Conservation (phyloP, 768 basidiomycete genomes). For the Serendipita sp. region DNA sequence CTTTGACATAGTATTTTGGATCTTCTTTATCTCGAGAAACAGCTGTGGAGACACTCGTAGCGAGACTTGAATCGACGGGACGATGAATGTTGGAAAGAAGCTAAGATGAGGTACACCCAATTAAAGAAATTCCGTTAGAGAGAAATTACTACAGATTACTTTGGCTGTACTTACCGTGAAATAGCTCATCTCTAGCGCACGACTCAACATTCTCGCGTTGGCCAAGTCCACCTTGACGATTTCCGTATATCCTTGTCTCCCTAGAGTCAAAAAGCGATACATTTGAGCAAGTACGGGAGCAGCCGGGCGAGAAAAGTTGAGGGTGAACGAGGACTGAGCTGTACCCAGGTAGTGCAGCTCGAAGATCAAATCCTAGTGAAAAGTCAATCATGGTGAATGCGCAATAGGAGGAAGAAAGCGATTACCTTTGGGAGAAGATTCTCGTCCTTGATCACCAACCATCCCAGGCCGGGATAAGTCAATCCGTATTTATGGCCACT, state of each 20-base stretch:
- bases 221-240: slow-evolving; percentile 32
- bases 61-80: slow-evolving; percentile 16
- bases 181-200: slow-evolving; percentile 41
- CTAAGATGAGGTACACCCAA: background rate
- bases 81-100: slow-evolving; percentile 37
- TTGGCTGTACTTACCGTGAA: slow-evolving; percentile 22
- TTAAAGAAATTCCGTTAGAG: background rate
- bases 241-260: slow-evolving; percentile 25
- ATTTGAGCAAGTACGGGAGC: slow-evolving; percentile 40
- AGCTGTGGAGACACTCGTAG: slow-evolving; percentile 19
- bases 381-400: background rate
- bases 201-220: slow-evolving; percentile 49
- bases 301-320: slow-evolving; percentile 45
- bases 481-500: slow-evolving; percentile 47
- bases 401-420: background rate
- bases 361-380: slow-evolving; percentile 40
- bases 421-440: slow-evolving; percentile 35
- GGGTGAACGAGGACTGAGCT: slow-evolving; percentile 60
- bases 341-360: slow-evolving; percentile 36
- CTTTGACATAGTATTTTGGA: slow-evolving; percentile 29
- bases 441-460: slow-evolving; percentile 45
- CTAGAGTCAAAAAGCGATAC: slow-evolving; percentile 26
- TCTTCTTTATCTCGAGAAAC: slow-evolving; percentile 32
- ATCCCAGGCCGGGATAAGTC: slow-evolving; percentile 42
- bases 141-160: background rate